Evolutionary conservation across 176 grass and related monocot species (phyloP), one percentile per base, ranked within the genome.

Genomic region (Olyra latifolia): DNA sequence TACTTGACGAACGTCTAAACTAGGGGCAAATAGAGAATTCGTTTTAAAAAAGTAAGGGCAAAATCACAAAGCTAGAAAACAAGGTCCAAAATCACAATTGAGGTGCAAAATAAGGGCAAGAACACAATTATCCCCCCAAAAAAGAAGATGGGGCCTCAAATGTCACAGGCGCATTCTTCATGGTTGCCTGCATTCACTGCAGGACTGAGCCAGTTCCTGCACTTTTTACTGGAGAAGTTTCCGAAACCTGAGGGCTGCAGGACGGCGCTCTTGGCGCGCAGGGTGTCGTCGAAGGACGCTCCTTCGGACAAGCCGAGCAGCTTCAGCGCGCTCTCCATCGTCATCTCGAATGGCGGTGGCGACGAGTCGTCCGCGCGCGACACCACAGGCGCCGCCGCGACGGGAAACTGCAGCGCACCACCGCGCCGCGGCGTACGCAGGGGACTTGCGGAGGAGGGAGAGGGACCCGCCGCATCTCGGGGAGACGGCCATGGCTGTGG

Each of bases 211-310:
- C 57, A 50, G 88, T 8, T 43, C 81, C 79, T 52, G 84, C 72
- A 75, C 41, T 89, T 78, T 77, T 91, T 76, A 82, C 69, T 69
- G 86, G 68, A 3, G 81, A 41, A 41, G 25, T 48, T 67, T 56
- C 13, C 25, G 10, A n/a, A 25, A 99, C 92, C 92, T 95, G n/a
- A n/a, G 86, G 53, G 92, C 90, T 50, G 83, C 91, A 89, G 82
- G 59, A 95, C 85, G 69, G 75, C 81, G 77, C 90, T 99, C 90
- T 99, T 99, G 17, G 96, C 92, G 28, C 96, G 87, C 8, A 99
- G 86, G 76, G 95, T 99, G 52, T 99, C 96, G 17, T 99, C 96
- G 55, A 99, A 99, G 53, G 92, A 89, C 4, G 92, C 88, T 30
- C 86, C 88, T 58, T 93, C 86, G 6, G 80, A 30, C 16, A 99